Percentiles rank a stretch among this genome's conserved stretches.
These are phyloP conservation scores for Naganishia kalamii DNA, from an alignment of 768 basidiomycete genomes.

Conservation along the genomic window DNA sequence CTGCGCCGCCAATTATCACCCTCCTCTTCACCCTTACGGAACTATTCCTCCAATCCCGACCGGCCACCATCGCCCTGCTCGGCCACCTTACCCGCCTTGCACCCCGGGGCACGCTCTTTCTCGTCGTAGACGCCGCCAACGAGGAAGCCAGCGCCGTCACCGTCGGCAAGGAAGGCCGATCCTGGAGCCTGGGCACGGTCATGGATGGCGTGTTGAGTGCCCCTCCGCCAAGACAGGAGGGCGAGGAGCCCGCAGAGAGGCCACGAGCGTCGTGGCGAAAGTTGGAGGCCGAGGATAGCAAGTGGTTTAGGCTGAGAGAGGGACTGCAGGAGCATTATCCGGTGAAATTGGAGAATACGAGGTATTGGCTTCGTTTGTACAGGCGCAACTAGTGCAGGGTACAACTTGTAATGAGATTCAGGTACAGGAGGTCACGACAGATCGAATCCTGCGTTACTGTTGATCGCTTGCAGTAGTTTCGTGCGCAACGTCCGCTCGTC, in stretches of 20 bases:
- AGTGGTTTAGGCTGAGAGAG: conserved; percentile 39
- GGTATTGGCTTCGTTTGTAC: conserved; percentile 45
- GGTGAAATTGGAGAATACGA: conserved; percentile 44
- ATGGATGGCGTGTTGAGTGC: conserved; percentile 22
- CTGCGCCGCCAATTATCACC: conserved; percentile 34
- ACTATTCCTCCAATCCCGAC: conserved; percentile 41
- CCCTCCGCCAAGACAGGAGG: background rate
- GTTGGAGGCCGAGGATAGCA: conserved; percentile 32
- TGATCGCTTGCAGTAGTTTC: conserved; percentile 81
- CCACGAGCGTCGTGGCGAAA: conserved; percentile 27
- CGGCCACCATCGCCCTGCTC: conserved; percentile 32
- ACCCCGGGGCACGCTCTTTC: conserved; percentile 31
- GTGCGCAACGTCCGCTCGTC: conserved; percentile 60
- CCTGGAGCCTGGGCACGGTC: conserved; percentile 27
- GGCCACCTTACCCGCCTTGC: conserved; percentile 24
- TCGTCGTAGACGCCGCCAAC: conserved; percentile 40
- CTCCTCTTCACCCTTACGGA: conserved; percentile 45
- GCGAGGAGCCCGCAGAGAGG: background rate
- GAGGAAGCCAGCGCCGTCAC: conserved; percentile 23
- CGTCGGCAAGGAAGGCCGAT: conserved; percentile 35
- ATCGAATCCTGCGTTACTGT: conserved; percentile 84
- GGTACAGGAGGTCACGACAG: conserved; percentile 55
- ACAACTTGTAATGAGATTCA: background rate
- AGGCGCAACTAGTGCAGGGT: conserved; percentile 16
- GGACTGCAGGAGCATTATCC: conserved; percentile 37